Evolutionary conservation across 345 rosid genomes (phyloP).

Genomic region (Eucalyptus microcorys): DNA sequence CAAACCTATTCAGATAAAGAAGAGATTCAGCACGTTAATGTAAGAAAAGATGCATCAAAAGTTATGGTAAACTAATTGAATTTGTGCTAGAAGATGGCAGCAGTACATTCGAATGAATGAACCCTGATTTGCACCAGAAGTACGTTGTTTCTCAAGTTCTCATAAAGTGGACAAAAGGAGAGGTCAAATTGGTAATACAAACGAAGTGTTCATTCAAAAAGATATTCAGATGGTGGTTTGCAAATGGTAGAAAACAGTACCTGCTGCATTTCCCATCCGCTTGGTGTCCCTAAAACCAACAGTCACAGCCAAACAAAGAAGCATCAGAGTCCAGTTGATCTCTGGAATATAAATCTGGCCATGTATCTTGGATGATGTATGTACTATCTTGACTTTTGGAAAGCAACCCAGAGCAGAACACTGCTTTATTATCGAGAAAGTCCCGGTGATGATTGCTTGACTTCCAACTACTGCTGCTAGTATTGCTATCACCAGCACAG

Average conservation of each 20-base stretch:
- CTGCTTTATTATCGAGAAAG: conserved; percentile 94
- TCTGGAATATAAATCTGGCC: conserved; percentile 97
- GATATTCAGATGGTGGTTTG: background rate
- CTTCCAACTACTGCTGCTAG: conserved; percentile 97
- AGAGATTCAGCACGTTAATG: background rate
- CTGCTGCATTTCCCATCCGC: conserved; percentile 88
- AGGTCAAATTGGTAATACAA: background rate
- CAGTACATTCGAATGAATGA: background rate
- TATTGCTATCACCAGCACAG: conserved; percentile 87
- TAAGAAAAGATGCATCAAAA: background rate
- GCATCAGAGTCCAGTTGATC: conserved; percentile 95
- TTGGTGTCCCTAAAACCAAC: conserved; percentile 86
- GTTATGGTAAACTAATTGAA: background rate
- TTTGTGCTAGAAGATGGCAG: background rate
- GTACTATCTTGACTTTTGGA: conserved; percentile 82
- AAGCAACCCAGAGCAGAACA: conserved; percentile 92
- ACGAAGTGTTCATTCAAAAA: background rate
- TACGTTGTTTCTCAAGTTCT: background rate
- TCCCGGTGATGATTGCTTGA: conserved; percentile 95
- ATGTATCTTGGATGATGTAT: conserved; percentile 84
- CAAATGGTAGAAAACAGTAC: conserved; percentile 8
- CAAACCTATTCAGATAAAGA: conserved; percentile 48
- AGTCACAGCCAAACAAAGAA: conserved; percentile 90
- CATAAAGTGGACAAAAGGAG: background rate
- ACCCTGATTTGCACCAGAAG: background rate